Percentiles rank a stretch among this genome's conserved stretches.
These are phyloP conservation scores for Dothiorella sarmentorum DNA, from an alignment of 2,329 filamentous ascomycete genomes.

Conservation along the genomic window DNA sequence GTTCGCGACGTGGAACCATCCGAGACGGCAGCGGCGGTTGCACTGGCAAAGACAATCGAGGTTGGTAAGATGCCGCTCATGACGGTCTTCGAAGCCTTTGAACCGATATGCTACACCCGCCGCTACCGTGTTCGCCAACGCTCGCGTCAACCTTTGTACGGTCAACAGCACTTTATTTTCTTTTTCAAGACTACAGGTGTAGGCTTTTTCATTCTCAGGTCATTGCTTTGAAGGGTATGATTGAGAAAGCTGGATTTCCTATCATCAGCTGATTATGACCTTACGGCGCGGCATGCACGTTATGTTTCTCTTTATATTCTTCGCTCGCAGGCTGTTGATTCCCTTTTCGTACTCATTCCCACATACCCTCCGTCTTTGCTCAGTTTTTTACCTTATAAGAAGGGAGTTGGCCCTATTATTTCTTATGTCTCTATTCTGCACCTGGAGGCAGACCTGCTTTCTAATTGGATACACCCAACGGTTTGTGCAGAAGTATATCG, in stretches of 20 bases:
- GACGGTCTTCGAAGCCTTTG: not conserved
- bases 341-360: not conserved
- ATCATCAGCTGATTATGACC: constrained; percentile 7
- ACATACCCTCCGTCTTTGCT: not conserved
- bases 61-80: not conserved
- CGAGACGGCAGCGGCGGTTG: not conserved
- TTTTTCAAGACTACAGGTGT: not conserved
- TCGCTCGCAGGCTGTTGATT: not conserved
- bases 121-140: not conserved
- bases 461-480: not conserved
- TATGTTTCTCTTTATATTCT: constrained; percentile 8
- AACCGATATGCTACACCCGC: not conserved
- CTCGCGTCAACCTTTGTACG: not conserved
- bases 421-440: not conserved
- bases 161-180: not conserved
- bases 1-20: constrained; percentile 11
- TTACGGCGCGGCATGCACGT: constrained; percentile 16
- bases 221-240: not conserved
- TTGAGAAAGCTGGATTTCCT: constrained; percentile 1
- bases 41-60: constrained; percentile 1
- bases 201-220: not conserved
- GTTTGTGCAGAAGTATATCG: not conserved
- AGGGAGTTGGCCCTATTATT: not conserved
- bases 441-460: not conserved
- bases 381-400: not conserved